phyloP scores from a whole-genome alignment of 495 filamentous ascomycete genomes.

The Penicillium mononematosum region DNA sequence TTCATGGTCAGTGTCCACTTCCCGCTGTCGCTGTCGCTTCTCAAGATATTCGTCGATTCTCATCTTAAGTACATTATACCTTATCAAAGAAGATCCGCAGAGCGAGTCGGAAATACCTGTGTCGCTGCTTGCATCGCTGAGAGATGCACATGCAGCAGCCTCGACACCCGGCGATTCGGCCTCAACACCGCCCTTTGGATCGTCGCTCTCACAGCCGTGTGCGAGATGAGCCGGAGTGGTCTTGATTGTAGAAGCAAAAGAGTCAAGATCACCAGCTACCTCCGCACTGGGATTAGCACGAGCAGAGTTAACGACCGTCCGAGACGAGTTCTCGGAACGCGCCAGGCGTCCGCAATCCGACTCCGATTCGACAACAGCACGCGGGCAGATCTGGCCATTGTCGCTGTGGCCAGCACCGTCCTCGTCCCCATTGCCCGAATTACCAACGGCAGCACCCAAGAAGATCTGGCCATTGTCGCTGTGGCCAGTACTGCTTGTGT shows the following conservation, averaged over 20 bases:
- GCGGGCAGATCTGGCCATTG: background rate
- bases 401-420: constrained; percentile 1
- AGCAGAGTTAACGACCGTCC: background rate
- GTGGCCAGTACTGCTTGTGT: background rate
- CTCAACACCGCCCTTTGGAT: background rate
- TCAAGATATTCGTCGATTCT: background rate
- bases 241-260: background rate
- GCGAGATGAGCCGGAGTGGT: background rate
- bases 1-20: background rate
- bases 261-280: background rate
- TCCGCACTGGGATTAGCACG: background rate
- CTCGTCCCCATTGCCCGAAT: background rate
- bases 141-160: background rate
- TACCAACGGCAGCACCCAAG: background rate
- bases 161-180: background rate
- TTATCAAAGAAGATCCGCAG: background rate
- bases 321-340: background rate
- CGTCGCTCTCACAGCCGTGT: background rate
- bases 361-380: constrained; percentile 2
- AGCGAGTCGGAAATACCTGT: background rate
- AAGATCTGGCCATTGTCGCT: background rate
- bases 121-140: background rate
- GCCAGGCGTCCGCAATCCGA: background rate
- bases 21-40: background rate
- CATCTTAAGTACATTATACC: background rate